Conservation (phyloP, 345 rosid species). For the Pistacia atlantica region DNA sequence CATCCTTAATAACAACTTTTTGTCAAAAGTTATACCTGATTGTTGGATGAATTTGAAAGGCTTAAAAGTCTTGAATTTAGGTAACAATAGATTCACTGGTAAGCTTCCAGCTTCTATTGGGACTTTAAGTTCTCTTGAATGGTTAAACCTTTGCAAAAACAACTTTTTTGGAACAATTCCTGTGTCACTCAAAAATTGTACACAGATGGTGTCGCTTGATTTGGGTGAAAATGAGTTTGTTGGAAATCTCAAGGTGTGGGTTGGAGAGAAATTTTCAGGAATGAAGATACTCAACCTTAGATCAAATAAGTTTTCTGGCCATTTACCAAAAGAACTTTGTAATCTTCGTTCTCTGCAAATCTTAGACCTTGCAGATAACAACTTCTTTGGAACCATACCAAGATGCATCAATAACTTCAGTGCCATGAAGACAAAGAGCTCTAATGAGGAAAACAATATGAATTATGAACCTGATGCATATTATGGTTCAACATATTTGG, state of each 20-base stretch:
- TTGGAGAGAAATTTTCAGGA: neutral
- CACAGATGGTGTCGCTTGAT: neutral
- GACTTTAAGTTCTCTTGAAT: neutral
- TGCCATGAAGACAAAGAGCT: too few species aligned
- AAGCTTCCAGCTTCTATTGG: neutral
- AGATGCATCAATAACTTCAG: neutral
- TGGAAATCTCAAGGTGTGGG: constrained; percentile 3
- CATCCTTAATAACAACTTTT: constrained; percentile 36
- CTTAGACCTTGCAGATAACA: neutral
- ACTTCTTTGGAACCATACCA: neutral
- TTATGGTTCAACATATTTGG: neutral
- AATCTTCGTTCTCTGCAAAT: neutral
- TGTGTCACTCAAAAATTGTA: neutral
- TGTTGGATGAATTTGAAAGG: constrained; percentile 15
- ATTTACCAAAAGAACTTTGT: neutral
- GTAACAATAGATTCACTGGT: constrained; percentile 7
- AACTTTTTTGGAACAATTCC: neutral
- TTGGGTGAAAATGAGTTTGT: neutral
- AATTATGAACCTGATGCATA: too few species aligned
- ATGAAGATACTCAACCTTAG: constrained; percentile 3
- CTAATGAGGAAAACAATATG: too few species aligned
- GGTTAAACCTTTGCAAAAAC: neutral
- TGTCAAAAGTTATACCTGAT: constrained; percentile 32
- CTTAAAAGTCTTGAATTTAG: constrained; percentile 11
- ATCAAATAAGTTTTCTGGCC: constrained; percentile 18